Evolutionary conservation across 495 filamentous ascomycete genomes (phyloP).

Genomic region (Entonaema liquescens): DNA sequence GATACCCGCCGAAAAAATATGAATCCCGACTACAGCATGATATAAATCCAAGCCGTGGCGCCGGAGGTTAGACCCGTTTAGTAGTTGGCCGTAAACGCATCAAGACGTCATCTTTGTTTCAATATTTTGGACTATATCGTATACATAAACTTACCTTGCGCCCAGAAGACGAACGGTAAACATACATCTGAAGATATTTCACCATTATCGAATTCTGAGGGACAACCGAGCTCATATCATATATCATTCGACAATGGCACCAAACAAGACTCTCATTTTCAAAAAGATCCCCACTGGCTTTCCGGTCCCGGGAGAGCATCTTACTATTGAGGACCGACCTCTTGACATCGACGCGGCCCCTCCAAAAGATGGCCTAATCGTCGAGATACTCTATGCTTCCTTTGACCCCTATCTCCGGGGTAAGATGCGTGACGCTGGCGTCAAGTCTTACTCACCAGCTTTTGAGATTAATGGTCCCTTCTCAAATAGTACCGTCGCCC

Average conservation of each 20-base stretch:
- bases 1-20: background rate
- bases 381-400: constrained; percentile 79
- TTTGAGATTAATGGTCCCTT: constrained; percentile 67
- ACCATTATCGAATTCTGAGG: background rate
- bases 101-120: constrained; percentile 10
- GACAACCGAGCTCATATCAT: background rate
- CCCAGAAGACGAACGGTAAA: background rate
- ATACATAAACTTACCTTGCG: background rate
- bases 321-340: constrained; percentile 69
- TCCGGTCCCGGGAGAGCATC: constrained; percentile 76
- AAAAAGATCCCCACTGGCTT: constrained; percentile 71
- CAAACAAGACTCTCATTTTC: constrained; percentile 87
- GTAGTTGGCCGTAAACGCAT: background rate
- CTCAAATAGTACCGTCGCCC: constrained; percentile 63
- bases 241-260: constrained; percentile 48
- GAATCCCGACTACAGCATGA: background rate
- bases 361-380: constrained; percentile 73
- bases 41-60: background rate
- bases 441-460: constrained; percentile 70
- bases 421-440: constrained; percentile 58
- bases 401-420: constrained; percentile 92
- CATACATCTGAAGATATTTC: background rate
- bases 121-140: background rate
- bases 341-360: constrained; percentile 72
- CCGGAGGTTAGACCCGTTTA: background rate